Evolutionary conservation across 352 stramenopile genomes (phyloP).

Genomic region (Pythium monospermum): DNA sequence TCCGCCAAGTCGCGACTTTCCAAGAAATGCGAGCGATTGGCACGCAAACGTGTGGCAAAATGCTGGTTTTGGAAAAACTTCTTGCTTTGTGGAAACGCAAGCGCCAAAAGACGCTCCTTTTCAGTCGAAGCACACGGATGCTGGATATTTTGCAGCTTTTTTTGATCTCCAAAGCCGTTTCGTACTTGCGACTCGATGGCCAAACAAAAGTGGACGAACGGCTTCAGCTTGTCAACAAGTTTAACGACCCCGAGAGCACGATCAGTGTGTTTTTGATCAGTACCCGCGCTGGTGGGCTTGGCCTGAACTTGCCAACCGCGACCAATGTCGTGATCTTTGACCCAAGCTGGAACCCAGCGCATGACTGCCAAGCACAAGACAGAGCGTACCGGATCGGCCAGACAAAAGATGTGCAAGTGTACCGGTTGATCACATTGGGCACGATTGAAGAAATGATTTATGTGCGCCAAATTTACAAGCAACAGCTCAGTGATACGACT

Average conservation of each 20-base stretch:
- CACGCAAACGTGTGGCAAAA: slow-evolving; percentile 74
- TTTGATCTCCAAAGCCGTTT: slow-evolving; percentile 55
- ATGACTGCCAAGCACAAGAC: slow-evolving; percentile 82
- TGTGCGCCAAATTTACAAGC: slow-evolving; percentile 83
- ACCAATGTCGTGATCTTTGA: slow-evolving; percentile 87
- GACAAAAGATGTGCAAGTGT: slow-evolving; percentile 82
- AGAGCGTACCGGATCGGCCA: slow-evolving; percentile 84
- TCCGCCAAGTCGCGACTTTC: slow-evolving; percentile 53
- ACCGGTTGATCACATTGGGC: slow-evolving; percentile 74
- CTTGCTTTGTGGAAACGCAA: slow-evolving; percentile 58
- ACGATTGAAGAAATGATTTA: slow-evolving; percentile 91
- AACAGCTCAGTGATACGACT: slow-evolving; percentile 78
- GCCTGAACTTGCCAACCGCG: slow-evolving; percentile 71
- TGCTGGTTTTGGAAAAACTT: slow-evolving; percentile 72
- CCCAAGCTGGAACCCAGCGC: slow-evolving; percentile 83
- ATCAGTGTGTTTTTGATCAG: slow-evolving; percentile 75
- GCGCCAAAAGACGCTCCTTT: slow-evolving; percentile 63
- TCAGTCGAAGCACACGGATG: slow-evolving; percentile 78
- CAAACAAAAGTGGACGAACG: slow-evolving; percentile 74
- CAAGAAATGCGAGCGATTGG: slow-evolving; percentile 52
- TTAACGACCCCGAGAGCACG: slow-evolving; percentile 54
- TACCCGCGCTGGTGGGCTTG: slow-evolving; percentile 67
- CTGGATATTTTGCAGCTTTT: slow-evolving; percentile 79
- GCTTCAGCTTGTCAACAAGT: slow-evolving; percentile 65
- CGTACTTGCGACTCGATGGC: slow-evolving; percentile 62